Evolutionary conservation across 768 basidiomycete genomes (phyloP), one percentile per base, ranked within the genome.

Genomic region (Amanita molliuscula): DNA sequence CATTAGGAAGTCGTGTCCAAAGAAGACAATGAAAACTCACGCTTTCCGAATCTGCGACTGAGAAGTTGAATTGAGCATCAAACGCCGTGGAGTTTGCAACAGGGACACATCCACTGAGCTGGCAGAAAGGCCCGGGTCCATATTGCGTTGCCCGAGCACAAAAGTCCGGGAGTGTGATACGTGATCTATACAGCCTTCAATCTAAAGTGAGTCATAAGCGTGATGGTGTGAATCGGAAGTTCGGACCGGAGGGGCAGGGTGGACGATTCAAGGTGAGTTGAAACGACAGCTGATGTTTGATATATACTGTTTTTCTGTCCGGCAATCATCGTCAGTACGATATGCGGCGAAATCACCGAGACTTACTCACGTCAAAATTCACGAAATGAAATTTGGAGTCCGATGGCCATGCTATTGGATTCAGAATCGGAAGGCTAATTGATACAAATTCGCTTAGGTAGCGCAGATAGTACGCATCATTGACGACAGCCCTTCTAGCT

Each of bases 401-500:
- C 6, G 55, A 57, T 44, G 63, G 53, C 82, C 81, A 82, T 2
- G 56, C 55, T 28, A 58, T 47, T 23, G 77, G 70, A 38, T 68
- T 54, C 54, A 72, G 65, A 46, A 82, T 68, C 15, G 82, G 81
- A 52, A 82, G 58, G 42, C 62, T 70, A 55, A 79, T 59, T 16
- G 75, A 69, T 3, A 73, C 71, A 31, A 76, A 57, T 46, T 81
- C 79, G 51, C 68, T 61, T 26, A 78, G 64, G 44, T 67, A 62
- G 55, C 72, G 75, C 40, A 83, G 62, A 63, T 73, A 78, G 16
- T 84, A 65, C 3, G 78, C 76, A 55, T 88, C 86, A 44, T 83
- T 84, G 51, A 88, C 54, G 13, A 75, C 62, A 53, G 66, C 72
- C 55, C 66, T 71, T 21, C 65, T 66, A 25, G 65, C 63, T 34